Percentiles rank a stretch among this genome's conserved stretches.
These are phyloP conservation scores for Andrographis paniculata DNA, from an alignment of 305 asterid genomes.

Conservation along the genomic window DNA sequence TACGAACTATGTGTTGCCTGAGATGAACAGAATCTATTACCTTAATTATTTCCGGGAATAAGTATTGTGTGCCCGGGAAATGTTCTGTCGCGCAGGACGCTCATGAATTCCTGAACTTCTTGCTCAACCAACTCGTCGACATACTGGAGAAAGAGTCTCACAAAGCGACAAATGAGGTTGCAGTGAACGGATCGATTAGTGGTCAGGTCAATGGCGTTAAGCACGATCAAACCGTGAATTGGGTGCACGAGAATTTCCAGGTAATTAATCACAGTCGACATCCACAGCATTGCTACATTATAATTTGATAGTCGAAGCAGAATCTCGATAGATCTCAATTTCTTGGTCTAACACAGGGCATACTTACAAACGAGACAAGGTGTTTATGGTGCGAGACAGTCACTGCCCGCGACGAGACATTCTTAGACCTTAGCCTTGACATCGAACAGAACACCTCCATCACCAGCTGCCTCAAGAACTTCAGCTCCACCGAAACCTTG, in stretches of 20 bases:
- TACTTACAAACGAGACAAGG: constrained; percentile 80
- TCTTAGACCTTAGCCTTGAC: constrained; percentile 82
- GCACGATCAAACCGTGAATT: constrained; percentile 50
- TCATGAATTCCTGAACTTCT: constrained; percentile 63
- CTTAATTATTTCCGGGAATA: too few species aligned
- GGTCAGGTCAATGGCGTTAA: constrained; percentile 31
- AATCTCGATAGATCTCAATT: too few species aligned
- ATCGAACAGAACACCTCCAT: constrained; percentile 92
- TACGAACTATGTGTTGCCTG: too few species aligned
- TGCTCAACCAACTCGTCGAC: constrained; percentile 60
- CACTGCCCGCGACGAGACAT: constrained; percentile 89
- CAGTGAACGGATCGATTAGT: constrained; percentile 31
- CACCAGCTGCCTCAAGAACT: constrained; percentile 90
- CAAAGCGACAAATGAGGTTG: constrained; percentile 31
- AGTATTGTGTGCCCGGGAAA: too few species aligned
- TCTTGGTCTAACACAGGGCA: constrained; percentile 51
- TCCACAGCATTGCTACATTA: too few species aligned
- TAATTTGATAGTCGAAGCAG: too few species aligned
- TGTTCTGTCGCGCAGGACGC: constrained; percentile 44
- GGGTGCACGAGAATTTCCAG: constrained; percentile 75
- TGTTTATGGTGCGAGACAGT: constrained; percentile 88
- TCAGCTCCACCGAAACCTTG: constrained; percentile 86
- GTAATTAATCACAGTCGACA: too few species aligned
- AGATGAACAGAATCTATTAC: too few species aligned
- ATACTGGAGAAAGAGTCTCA: constrained; percentile 57